phyloP scores from a whole-genome alignment of 371 early-diverging fungal genomes.

The Mucor indicus region DNA sequence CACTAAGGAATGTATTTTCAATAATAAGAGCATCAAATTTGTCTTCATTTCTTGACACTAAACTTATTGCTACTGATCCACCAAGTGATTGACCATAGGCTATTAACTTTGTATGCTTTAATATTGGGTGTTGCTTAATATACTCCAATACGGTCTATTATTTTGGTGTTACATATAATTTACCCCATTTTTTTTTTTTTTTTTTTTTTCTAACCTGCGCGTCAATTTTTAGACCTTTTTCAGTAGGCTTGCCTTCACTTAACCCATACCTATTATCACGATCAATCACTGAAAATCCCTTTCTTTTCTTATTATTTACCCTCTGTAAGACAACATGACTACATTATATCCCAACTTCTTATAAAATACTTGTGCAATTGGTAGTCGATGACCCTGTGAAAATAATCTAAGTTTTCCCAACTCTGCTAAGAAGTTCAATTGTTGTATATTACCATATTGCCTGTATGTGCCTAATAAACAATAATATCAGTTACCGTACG shows the following conservation, averaged over 20 bases:
- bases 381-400: slow-evolving; percentile 81
- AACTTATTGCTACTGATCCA: slow-evolving; percentile 91
- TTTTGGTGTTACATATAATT: no score
- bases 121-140: slow-evolving; percentile 66
- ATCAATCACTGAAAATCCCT: neutral
- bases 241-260: slow-evolving; percentile 84
- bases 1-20: slow-evolving; percentile 92
- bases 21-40: slow-evolving; percentile 78
- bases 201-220: no score
- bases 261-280: slow-evolving; percentile 89
- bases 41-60: slow-evolving; percentile 71
- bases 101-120: slow-evolving; percentile 73
- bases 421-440: neutral
- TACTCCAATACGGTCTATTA: slow-evolving; percentile 83
- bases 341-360: slow-evolving; percentile 75
- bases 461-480: slow-evolving; percentile 89
- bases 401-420: neutral
- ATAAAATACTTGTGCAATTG: slow-evolving; percentile 80
- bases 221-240: slow-evolving; percentile 85
- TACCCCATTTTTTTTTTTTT: no score
- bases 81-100: slow-evolving; percentile 95
- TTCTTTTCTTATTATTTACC: slow-evolving; percentile 44
- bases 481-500: neutral
- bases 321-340: slow-evolving; percentile 93
- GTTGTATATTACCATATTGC: slow-evolving; percentile 74